Base-by-base conservation (phyloP, 371 early-diverging fungal species). In the Lichtheimia corymbifera region DNA sequence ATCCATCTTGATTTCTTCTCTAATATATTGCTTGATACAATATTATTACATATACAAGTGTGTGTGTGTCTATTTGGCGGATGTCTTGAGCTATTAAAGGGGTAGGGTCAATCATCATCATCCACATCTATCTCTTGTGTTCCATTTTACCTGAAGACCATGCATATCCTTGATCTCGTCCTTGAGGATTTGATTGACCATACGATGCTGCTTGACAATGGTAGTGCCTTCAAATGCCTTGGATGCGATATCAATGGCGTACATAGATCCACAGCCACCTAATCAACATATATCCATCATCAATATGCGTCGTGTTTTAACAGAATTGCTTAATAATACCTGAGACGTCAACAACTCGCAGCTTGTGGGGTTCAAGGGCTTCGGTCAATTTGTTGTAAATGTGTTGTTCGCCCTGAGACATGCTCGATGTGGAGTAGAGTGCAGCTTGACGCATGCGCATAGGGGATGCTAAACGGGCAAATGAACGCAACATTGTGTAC, bases 181-280 rank as follows among this genome's bases (percentile, higher is more conserved):
- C 75, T 91, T 87, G 28, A 97, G 79, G 20, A 91, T 71, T 40
- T 91, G 88, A 70, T 91, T 95, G 30, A 97, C 94, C 73, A 93
- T 76, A 50, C 93, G 84, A 67, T 96, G 96, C 72, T 96, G 97
- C 71, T 93, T 91, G 45, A 97, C 89, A 66, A 91, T 82, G 13
- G 70, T 73, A 47, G 86, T 66, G 15, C 91, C 91, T 69, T 87
- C 83, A 78, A 97, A 97, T 52, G 79, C 67, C 15, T 82, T 74
- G 49, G 92, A 84, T 27, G 89, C 86, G 66, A 97, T 89, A 64
- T 92, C 90, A 53, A 97, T 89, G 24, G 88, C 89, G 65, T 94
- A 96, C 95, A 95, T 95, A 40, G 93, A 91, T 22, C 97, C 97
- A 71, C 97, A 97, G 22, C 97, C 97, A 52, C 95, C 93, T 88